Evolutionary conservation across 2,329 filamentous ascomycete species (phyloP).

Genomic region (Sarocladiaceae sp.): DNA sequence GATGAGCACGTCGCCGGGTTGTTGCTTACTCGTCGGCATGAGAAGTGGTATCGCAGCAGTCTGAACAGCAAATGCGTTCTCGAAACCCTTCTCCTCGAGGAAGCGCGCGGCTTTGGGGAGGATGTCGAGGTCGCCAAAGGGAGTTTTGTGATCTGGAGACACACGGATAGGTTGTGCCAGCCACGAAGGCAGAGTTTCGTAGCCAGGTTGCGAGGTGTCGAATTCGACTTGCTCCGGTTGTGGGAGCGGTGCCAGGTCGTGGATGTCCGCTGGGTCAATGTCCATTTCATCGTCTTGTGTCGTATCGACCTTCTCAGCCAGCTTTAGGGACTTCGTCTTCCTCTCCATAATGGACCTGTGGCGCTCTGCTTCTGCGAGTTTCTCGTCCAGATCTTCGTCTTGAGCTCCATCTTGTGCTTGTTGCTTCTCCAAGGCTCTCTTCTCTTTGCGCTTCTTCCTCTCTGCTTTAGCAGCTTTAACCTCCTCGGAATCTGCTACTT

Average conservation of each 20-base stretch:
- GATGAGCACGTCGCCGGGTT: constrained; percentile 76
- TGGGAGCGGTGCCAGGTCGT: constrained; percentile 76
- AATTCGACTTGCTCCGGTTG: constrained; percentile 65
- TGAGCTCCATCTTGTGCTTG: constrained; percentile 20
- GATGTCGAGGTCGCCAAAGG: constrained; percentile 64
- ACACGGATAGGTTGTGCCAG: constrained; percentile 71
- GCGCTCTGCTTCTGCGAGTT: constrained; percentile 26
- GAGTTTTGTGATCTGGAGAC: constrained; percentile 50
- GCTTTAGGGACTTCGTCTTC: constrained; percentile 49
- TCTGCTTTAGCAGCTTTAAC: constrained; percentile 14
- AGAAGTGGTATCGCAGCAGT: constrained; percentile 68
- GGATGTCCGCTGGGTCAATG: constrained; percentile 40
- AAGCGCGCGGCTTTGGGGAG: constrained; percentile 53
- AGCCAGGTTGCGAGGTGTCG: constrained; percentile 56
- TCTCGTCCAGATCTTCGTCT: constrained; percentile 22
- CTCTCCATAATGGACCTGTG: constrained; percentile 52
- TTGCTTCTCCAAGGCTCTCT: constrained; percentile 18
- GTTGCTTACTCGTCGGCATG: constrained; percentile 56
- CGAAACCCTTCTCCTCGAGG: constrained; percentile 55
- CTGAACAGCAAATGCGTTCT: constrained; percentile 40
- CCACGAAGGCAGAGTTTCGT: constrained; percentile 78
- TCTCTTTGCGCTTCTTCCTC: constrained; percentile 28
- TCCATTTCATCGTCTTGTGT: constrained; percentile 27
- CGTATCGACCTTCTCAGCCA: constrained; percentile 23
- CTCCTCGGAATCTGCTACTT: neutral